Conservation (phyloP, 164 flowering plant genomes). For the Vitis rupestris region DNA sequence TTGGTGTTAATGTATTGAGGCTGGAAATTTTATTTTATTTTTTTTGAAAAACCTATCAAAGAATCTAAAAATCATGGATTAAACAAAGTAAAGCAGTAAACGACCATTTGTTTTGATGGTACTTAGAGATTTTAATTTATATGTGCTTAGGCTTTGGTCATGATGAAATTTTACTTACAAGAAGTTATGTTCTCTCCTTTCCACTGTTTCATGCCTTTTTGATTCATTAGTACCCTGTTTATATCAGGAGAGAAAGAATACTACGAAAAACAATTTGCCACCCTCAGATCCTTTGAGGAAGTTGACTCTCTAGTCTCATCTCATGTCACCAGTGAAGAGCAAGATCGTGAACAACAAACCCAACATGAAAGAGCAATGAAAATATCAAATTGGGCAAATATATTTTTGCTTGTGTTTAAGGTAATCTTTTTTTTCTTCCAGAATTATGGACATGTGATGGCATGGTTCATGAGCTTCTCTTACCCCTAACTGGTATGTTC, state of each 20-base stretch:
- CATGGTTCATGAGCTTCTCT: not conserved
- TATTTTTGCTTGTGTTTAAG: conserved; percentile 54
- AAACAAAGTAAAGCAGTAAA: too few species aligned
- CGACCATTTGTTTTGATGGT: too few species aligned
- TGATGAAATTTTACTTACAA: too few species aligned
- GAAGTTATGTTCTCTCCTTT: too few species aligned
- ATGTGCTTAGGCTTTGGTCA: too few species aligned
- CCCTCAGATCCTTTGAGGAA: conserved; percentile 65
- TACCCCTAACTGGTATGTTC: too few species aligned
- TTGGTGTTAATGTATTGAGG: too few species aligned
- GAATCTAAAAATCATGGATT: too few species aligned
- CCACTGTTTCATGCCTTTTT: too few species aligned
- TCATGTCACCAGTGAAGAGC: conserved; percentile 28
- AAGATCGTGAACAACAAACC: conserved; percentile 35
- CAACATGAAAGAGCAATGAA: conserved; percentile 69
- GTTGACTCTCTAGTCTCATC: conserved; percentile 40
- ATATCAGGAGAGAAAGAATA: conserved; percentile 41
- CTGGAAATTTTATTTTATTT: too few species aligned
- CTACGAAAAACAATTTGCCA: conserved; percentile 62
- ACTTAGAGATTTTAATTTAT: too few species aligned
- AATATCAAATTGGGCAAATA: conserved; percentile 62
- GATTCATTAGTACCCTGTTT: too few species aligned
- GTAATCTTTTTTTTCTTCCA: conserved; percentile 18
- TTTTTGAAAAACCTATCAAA: not conserved
- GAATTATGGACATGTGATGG: not conserved